These are phyloP conservation scores for Amborella trichopoda DNA, from an alignment of 164 flowering plant species.

Conservation along the genomic window DNA sequence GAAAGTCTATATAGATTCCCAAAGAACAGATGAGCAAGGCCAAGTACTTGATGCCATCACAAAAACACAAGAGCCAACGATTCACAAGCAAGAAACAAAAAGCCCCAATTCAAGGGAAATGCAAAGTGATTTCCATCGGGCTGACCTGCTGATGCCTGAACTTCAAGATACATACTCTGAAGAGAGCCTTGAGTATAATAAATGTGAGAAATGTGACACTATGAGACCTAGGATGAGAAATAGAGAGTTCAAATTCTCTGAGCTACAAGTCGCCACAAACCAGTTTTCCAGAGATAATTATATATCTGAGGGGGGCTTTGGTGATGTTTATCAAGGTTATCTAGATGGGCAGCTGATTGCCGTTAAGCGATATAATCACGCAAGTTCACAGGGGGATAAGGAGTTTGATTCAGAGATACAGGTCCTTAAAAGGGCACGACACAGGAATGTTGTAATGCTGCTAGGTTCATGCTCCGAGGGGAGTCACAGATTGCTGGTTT, in stretches of 20 bases:
- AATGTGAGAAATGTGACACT: too few relatives aligned
- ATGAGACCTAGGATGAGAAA: too few relatives aligned
- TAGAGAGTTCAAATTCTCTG: conserved; percentile 30
- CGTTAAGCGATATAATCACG: conserved; percentile 42
- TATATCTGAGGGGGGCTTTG: conserved; percentile 59
- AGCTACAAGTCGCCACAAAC: conserved; percentile 35
- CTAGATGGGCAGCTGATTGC: conserved; percentile 34
- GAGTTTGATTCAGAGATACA: conserved; percentile 41
- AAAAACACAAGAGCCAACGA: too few relatives aligned
- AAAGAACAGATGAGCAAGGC: too few relatives aligned
- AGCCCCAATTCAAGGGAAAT: too few relatives aligned
- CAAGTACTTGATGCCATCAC: too few relatives aligned
- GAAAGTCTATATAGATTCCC: too few relatives aligned
- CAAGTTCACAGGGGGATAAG: conserved; percentile 48
- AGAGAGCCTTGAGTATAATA: too few relatives aligned
- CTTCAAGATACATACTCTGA: too few relatives aligned
- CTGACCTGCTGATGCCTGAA: too few relatives aligned
- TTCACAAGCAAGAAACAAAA: too few relatives aligned
- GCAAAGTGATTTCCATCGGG: too few relatives aligned
- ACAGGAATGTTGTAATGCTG: conserved; percentile 46
- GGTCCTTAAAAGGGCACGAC: conserved; percentile 43
- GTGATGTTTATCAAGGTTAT: conserved; percentile 38
- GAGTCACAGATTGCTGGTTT: conserved; percentile 41
- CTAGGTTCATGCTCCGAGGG: conserved; percentile 49
- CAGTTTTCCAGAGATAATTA: conserved; percentile 28